Conservation (phyloP, 2,329 filamentous ascomycete genomes). For the Colletotrichum costaricense region DNA sequence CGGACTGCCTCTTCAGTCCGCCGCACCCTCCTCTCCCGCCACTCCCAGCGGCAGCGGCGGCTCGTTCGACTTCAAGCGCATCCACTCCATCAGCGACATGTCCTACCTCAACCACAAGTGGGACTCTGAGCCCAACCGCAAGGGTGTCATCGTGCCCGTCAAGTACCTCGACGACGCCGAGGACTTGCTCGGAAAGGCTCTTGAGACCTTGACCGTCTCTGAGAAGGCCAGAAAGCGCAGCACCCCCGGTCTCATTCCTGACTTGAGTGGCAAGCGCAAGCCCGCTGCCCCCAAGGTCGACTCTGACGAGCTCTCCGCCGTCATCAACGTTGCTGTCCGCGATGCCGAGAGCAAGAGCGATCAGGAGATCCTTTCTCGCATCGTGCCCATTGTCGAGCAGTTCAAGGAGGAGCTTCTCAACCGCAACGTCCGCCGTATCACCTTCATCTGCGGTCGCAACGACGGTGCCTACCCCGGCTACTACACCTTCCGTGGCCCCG, state of each 20-base stretch:
- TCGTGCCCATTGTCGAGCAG: slow-evolving; percentile 79
- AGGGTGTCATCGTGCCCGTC: slow-evolving; percentile 94
- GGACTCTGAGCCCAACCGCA: slow-evolving; percentile 82
- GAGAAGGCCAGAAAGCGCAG: slow-evolving; percentile 67
- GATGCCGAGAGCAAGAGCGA: slow-evolving; percentile 89
- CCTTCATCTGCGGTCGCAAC: slow-evolving; percentile 95
- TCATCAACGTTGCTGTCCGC: slow-evolving; percentile 91
- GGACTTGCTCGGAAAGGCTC: slow-evolving; percentile 83
- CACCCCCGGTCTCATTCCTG: slow-evolving; percentile 72
- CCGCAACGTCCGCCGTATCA: slow-evolving; percentile 87
- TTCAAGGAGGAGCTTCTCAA: slow-evolving; percentile 86
- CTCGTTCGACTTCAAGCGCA: slow-evolving; percentile 77
- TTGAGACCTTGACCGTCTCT: slow-evolving; percentile 81
- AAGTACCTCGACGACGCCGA: slow-evolving; percentile 95
- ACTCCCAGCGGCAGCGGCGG: slow-evolving; percentile 71
- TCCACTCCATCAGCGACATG: slow-evolving; percentile 97
- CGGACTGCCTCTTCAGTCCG: slow-evolving; percentile 82
- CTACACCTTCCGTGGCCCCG: slow-evolving; percentile 96
- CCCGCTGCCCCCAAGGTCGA: slow-evolving; percentile 65
- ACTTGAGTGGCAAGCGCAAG: slow-evolving; percentile 79
- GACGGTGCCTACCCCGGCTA: slow-evolving; percentile 96
- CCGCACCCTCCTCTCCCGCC: slow-evolving; percentile 85
- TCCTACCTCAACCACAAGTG: slow-evolving; percentile 83
- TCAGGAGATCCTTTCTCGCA: slow-evolving; percentile 80
- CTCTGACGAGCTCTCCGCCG: slow-evolving; percentile 86